Percentiles rank a stretch among this genome's conserved stretches.
phyloP scores from a whole-genome alignment of 805 yeast genomes.

The Yarrowia osloensis region DNA sequence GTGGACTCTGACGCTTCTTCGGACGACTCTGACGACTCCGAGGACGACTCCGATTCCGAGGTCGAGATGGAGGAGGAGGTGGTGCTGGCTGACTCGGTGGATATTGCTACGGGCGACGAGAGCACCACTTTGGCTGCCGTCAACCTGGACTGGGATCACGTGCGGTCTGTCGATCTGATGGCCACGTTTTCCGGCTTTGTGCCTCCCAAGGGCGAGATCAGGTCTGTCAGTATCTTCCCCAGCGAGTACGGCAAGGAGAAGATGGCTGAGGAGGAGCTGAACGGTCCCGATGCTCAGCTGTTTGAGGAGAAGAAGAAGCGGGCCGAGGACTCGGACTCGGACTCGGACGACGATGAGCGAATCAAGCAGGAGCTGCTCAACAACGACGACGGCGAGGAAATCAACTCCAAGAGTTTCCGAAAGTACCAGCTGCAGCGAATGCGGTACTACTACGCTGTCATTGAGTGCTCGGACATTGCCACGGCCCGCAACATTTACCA shows the following conservation, averaged over 20 bases:
- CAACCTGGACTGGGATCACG: constrained; percentile 95
- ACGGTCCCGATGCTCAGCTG: constrained; percentile 89
- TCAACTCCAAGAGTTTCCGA: constrained; percentile 79
- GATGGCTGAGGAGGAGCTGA: constrained; percentile 83
- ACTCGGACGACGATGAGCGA: constrained; percentile 46
- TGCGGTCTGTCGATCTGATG: constrained; percentile 82
- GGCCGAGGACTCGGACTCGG: constrained; percentile 41
- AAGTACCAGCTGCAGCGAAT: constrained; percentile 90
- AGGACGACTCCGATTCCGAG: constrained; percentile 32
- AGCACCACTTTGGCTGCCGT: constrained; percentile 83
- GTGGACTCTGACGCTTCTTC: constrained; percentile 32
- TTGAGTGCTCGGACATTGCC: constrained; percentile 69
- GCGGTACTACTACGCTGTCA: constrained; percentile 90
- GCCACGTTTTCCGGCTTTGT: constrained; percentile 79
- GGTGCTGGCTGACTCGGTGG: constrained; percentile 40
- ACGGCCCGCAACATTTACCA: constrained; percentile 78
- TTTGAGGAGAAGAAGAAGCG: constrained; percentile 53
- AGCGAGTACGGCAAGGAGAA: constrained; percentile 92
- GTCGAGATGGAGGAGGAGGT: constrained; percentile 32
- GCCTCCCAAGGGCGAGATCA: constrained; percentile 70
- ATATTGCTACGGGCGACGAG: constrained; percentile 88
- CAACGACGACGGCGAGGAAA: constrained; percentile 84
- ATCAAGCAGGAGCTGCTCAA: constrained; percentile 73
- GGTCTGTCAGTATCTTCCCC: constrained; percentile 73
- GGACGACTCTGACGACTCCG: constrained; percentile 34